Evolutionary conservation across 2,329 filamentous ascomycete genomes (phyloP), one percentile per base, ranked within the genome.

Genomic region (Simplicillium aogashimaense): DNA sequence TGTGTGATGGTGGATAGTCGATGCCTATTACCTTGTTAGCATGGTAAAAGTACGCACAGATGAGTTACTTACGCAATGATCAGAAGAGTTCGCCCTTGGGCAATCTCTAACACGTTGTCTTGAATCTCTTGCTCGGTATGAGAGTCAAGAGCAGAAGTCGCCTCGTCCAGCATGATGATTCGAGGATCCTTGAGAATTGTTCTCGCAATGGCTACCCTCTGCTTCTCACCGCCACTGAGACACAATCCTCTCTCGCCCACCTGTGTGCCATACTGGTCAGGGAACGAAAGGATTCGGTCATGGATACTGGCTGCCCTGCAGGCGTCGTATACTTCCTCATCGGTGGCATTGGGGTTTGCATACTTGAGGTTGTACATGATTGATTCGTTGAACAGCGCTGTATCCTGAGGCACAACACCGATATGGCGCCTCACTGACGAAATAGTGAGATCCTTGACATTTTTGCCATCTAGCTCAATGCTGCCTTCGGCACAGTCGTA

Each of bases 331-430:
- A 95, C 80, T 20, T 95, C 80, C 49, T 90, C 83, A 43, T 94
- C 81, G 1, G 83, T 84, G 10, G 83, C 87, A 20, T 74, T 61
- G 34, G 86, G 85, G 47, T 90, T 90, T 44, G 89, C 88, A 56
- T 95, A 95, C 57, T 81, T 83, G 45, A 95, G 69, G 56, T 95
- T 95, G 65, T 94, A 95, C 86, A 95, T 92, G 47, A 95, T 67
- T 1, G 84, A 83, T 59, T 95, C 89, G 58, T 95, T 95, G 72
- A 95, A 95, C 35, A 95, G 70, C 6, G 94, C 85, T 4, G 90
- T 95, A 53, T 98, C 92, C 60, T 98, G 92, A 1, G 92, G 92
- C 7, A 98, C 92, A 34, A 98, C 90, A 17, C 92, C 92, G 53
- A 98, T 95, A 57, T 89, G 83, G 44, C 77, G 76, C 49, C 92